Evolutionary conservation across 148 eudicot species (phyloP).

Genomic region (Dysphania ambrosioides): DNA sequence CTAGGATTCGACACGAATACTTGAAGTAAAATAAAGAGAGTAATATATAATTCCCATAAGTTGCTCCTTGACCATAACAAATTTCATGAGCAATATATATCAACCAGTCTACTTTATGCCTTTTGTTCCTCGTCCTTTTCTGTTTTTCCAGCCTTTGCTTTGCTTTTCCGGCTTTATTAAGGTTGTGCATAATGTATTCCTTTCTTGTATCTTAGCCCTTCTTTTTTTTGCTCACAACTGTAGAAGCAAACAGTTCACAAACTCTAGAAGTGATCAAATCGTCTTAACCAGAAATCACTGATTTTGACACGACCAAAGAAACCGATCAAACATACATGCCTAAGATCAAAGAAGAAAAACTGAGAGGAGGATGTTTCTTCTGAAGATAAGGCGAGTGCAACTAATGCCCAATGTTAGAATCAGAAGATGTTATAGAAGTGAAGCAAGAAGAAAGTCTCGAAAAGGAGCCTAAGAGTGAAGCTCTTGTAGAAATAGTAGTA

Average conservation of each 20-base stretch:
- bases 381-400: not conserved
- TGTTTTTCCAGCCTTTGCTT: slow-evolving; percentile 8
- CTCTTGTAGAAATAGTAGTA: not conserved
- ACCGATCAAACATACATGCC: slow-evolving; percentile 29
- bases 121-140: slow-evolving; percentile 21
- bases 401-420: slow-evolving; percentile 11
- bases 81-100: not conserved
- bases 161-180: slow-evolving; percentile 8
- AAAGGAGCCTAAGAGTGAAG: slow-evolving; percentile 7
- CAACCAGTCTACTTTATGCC: not conserved
- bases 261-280: slow-evolving; percentile 29
- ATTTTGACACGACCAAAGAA: slow-evolving; percentile 15
- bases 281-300: slow-evolving; percentile 13
- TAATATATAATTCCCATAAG: not conserved
- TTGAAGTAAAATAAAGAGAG: not conserved
- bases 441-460: slow-evolving; percentile 17
- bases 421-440: slow-evolving; percentile 17
- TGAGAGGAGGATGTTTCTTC: slow-evolving; percentile 9
- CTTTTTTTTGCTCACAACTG: slow-evolving; percentile 6
- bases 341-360: slow-evolving; percentile 30
- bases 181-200: slow-evolving; percentile 19
- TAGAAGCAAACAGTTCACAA: slow-evolving; percentile 38
- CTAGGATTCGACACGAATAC: not conserved
- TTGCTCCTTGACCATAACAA: not conserved
- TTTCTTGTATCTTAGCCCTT: slow-evolving; percentile 28